Evolutionary conservation across 208 protist genomes (phyloP), one percentile per base, ranked within the genome.

Genomic region (Acanthamoeba rhysodes): DNA sequence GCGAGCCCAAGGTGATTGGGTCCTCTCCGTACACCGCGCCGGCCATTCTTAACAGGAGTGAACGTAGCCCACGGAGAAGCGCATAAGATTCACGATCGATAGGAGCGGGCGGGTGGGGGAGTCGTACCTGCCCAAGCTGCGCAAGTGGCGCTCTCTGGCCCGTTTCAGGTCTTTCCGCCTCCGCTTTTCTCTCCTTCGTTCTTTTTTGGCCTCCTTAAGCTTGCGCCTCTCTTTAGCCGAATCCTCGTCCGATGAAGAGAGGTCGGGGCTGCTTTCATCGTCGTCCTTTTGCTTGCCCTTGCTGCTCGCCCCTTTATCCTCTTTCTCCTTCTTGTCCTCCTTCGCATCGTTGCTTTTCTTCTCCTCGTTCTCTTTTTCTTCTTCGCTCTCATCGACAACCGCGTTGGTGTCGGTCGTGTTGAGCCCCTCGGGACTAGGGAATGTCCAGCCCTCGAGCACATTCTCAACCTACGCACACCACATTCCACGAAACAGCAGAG

Each of bases 391-490:
- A 4, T 59, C 53, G 12, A 6, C 53, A 59, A 34, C 14, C 0
- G 29, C 41, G 32, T 85, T 18, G 32, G 18, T 18, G 24, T 1
- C 76, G 20, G 18, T 14, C 41, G 74, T 82, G 74, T 50, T 48
- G 7, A 88, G 80, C 12, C 72, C 72, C 8, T 80, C 72, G 0
- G 72, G 72, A 22, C 32, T 80, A 6, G 84, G 84, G 34, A 90
- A 90, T 14, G 88, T 94, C 88, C 88, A 94, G 66, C 88, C 88
- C 24, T 94, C 88, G 16, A 94, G 32, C 62, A 94, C 88, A 78
- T 78, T 90, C 50, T 90, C 84, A 16, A 82, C 72, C 72, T 82
- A 32, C 8, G 45, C 22, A 82, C 16, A 53, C n/a, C 72, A 48
- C 53, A 59, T 22, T 22, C 53, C 53, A 59, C 53, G 12, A 14